Evolutionary conservation across 768 basidiomycete genomes (phyloP).

Genomic region (Calocybe indica): DNA sequence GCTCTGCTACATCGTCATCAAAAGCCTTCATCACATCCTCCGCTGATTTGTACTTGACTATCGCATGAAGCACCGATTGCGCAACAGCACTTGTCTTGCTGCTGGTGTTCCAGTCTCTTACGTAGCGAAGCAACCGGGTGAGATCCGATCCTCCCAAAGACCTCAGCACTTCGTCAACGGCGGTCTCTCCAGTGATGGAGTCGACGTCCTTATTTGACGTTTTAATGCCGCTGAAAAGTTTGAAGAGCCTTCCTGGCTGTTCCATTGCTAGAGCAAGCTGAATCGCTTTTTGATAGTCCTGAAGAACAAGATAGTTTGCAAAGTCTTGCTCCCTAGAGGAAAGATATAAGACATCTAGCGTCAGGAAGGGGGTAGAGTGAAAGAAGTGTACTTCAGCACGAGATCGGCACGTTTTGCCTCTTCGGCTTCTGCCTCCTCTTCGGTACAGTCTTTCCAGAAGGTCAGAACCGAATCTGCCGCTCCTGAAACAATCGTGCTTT

Average conservation of each 20-base stretch:
- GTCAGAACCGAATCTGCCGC: conserved; percentile 96
- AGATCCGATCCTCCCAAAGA: conserved; percentile 70
- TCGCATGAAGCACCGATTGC: conserved; percentile 75
- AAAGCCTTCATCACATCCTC: conserved; percentile 74
- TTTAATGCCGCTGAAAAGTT: conserved; percentile 67
- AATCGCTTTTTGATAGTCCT: conserved; percentile 89
- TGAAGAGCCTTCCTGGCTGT: conserved; percentile 83
- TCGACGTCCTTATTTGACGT: conserved; percentile 16
- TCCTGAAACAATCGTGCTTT: conserved; percentile 82
- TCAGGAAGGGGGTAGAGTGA: background rate
- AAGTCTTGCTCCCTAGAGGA: conserved; percentile 92
- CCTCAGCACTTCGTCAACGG: conserved; percentile 80
- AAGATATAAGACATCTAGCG: background rate
- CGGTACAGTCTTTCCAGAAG: conserved; percentile 95
- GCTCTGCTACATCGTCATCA: conserved; percentile 30
- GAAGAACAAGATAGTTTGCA: conserved; percentile 78
- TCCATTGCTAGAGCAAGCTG: conserved; percentile 88
- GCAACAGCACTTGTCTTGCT: conserved; percentile 84
- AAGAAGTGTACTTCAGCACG: conserved; percentile 70
- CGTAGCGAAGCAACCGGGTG: conserved; percentile 72
- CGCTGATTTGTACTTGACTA: conserved; percentile 71
- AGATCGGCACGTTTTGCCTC: conserved; percentile 65
- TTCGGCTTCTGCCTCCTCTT: conserved; percentile 71
- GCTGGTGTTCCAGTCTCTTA: conserved; percentile 93
- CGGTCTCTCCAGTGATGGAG: conserved; percentile 59